Evolutionary conservation across 495 filamentous ascomycete species (phyloP), one percentile per base, ranked within the genome.

Genomic region (Penicillium samsonianum): DNA sequence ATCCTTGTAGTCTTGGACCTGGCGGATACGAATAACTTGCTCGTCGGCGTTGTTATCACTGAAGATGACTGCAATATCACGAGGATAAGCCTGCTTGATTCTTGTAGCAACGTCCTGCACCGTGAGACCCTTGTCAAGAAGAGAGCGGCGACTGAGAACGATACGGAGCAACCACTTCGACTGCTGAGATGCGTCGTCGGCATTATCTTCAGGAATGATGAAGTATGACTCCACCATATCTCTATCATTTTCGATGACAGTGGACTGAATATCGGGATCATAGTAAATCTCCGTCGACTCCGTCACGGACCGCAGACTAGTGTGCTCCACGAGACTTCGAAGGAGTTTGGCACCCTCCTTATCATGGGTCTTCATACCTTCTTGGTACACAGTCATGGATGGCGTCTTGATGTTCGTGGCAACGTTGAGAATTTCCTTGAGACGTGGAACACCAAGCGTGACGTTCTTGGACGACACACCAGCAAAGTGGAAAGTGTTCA

Each of bases 401-500:
- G 94, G 94, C 1, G 94, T 99, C 81, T 99, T 99, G 80, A 99
- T 96, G 68, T 97, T 95, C 57, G 86, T 90, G 3, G 94, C 93
- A 41, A 98, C 89, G 69, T 99, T 98, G 37, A 99, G 78, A 84
- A 99, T 98, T 76, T 99, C 94, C 84, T 99, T 99, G 19, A 99
- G 81, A 84, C 94, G 92, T 46, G 94, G 94, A 23, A 99, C 94
- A 89, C 94, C 94, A 51, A 98, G 89, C 22, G 94, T 99, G 48
- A 98, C 91, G 81, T 98, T 99, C 86, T 99, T 99, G 22, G 94
- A 96, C 2, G 95, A 95, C 42, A 98, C 91, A 95, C 94, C 94
- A 73, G 94, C 91, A 75, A 99, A 98, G 82, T 99, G 94, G 87
- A 99, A 99, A 26, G 94, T 99, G 75, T 99, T 99, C 46, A 99